Percentiles rank a stretch among this genome's conserved stretches.
These are phyloP conservation scores for Ploettnerulaceae sp. DNA, from an alignment of 2,329 filamentous ascomycete genomes.

Conservation along the genomic window DNA sequence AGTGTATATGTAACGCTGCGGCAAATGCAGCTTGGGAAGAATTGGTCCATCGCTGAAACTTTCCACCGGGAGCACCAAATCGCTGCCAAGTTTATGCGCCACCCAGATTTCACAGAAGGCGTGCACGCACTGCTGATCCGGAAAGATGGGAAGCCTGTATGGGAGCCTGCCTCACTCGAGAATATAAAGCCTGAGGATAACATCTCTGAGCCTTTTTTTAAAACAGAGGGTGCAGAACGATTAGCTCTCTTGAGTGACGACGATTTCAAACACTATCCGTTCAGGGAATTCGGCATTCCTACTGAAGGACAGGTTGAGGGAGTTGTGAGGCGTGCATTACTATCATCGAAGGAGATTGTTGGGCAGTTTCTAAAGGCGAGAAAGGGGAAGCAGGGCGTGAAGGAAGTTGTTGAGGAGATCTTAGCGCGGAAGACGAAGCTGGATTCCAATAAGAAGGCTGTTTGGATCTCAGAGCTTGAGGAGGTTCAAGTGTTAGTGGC, in stretches of 20 bases:
- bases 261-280: constrained; percentile 71
- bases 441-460: constrained; percentile 38
- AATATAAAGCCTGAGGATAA: constrained; percentile 52
- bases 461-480: constrained; percentile 20
- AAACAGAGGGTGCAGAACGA: constrained; percentile 39
- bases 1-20: constrained; percentile 77
- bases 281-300: constrained; percentile 61
- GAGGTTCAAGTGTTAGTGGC: no score
- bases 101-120: constrained; percentile 87
- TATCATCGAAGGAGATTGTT: constrained; percentile 57
- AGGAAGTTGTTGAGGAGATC: constrained; percentile 64
- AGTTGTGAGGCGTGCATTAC: constrained; percentile 40
- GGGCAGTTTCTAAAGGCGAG: constrained; percentile 55
- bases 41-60: constrained; percentile 78
- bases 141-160: constrained; percentile 52
- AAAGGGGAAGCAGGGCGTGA: constrained; percentile 63
- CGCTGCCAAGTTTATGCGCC: constrained; percentile 80
- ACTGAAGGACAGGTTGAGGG: constrained; percentile 58
- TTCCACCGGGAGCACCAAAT: constrained; percentile 85
- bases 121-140: constrained; percentile 76
- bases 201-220: constrained; percentile 66
- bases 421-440: constrained; percentile 54
- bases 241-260: constrained; percentile 58
- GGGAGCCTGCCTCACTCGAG: constrained; percentile 70
- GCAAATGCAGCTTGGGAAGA: constrained; percentile 70